phyloP scores from a whole-genome alignment of 2,329 filamentous ascomycete genomes.

The Graphilbum ipis-grandicollis region DNA sequence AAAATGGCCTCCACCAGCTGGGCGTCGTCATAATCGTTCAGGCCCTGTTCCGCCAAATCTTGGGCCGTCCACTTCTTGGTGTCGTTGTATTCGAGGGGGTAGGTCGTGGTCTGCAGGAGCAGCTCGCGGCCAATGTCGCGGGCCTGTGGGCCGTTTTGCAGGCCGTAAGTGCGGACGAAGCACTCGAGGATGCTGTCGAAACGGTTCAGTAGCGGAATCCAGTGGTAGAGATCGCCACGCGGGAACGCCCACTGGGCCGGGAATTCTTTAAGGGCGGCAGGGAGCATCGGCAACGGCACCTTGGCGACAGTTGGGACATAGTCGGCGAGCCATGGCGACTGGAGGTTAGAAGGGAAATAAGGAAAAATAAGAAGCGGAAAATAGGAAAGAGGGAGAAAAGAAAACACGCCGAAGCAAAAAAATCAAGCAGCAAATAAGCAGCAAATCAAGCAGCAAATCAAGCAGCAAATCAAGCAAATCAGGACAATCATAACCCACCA shows the following conservation, averaged over 20 bases:
- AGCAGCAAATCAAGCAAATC: constrained; percentile 3
- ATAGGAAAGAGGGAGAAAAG: constrained; percentile 2
- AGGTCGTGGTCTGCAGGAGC: constrained; percentile 38
- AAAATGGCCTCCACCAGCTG: constrained; percentile 65
- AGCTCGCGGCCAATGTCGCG: constrained; percentile 54
- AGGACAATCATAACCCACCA: constrained; percentile 35
- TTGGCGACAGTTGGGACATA: constrained; percentile 59
- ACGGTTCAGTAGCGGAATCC: constrained; percentile 85
- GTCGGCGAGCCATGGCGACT: constrained; percentile 77
- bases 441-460: not conserved
- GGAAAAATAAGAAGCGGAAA: constrained; percentile 7
- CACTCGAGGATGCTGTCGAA: constrained; percentile 79
- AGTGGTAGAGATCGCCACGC: constrained; percentile 90
- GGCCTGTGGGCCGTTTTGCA: constrained; percentile 65
- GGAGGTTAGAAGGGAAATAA: constrained; percentile 8
- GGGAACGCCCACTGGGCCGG: constrained; percentile 89
- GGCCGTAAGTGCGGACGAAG: constrained; percentile 63
- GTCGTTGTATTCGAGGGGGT: constrained; percentile 29
- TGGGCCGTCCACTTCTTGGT: constrained; percentile 27
- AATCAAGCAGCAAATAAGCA: constrained; percentile 5
- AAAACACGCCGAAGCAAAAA: not conserved
- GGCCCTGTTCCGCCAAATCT: constrained; percentile 41
- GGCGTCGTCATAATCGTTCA: constrained; percentile 59
- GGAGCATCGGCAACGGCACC: constrained; percentile 58
- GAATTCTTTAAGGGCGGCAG: constrained; percentile 60